Evolutionary conservation across 805 yeast species (phyloP), one percentile per base, ranked within the genome.

Genomic region (Candida endomychidarum): DNA sequence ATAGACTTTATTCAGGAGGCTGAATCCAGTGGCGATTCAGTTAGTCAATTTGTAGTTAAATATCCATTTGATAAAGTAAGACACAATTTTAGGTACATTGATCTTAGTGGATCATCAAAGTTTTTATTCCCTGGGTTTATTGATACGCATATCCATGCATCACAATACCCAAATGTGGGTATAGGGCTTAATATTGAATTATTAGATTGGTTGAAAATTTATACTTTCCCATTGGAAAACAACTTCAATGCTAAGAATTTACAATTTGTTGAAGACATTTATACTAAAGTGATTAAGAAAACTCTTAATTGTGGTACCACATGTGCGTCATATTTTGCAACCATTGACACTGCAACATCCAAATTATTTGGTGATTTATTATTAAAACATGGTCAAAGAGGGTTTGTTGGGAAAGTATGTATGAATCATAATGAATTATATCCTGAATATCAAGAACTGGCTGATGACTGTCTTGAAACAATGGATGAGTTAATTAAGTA

Each of bases 381-480:
- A 24, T 63, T 81, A 9, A 45, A 67, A 27, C 50, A 65, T 21
- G 96, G 96, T 26, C 98, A 90, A 61, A 70, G 97, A 45, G 96
- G 96, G 0, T 74, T 86, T 39, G 79, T 93, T 26, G 99, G 99
- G 3, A 83, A 91, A 52, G 96, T 88, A 15, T 93, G 98, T 58
- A 93, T 93, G 98, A 83, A 89, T 56, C 75, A 77, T 45, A 82
- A 86, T 63, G 77, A 87, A 1, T 38, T 53, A 3, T 67, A 48
- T 47, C 95, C 93, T 0, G 83, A 76, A 21, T 83, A 77, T 56
- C 80, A 86, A 58, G 90, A 86, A 52, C 65, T 79, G 1, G 57
- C 53, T 20, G 75, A 78, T 18, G 78, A 75, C 26, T 75, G 85
- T 25, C 57, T 81, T 29, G 52, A 61, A 14, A 71, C 81, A 3